A percentile compares a stretch with the other conserved stretches of the same genome.
Evolutionary conservation across 2,329 filamentous ascomycete genomes (phyloP).

Genomic region (Colletotrichum theobromicola): DNA sequence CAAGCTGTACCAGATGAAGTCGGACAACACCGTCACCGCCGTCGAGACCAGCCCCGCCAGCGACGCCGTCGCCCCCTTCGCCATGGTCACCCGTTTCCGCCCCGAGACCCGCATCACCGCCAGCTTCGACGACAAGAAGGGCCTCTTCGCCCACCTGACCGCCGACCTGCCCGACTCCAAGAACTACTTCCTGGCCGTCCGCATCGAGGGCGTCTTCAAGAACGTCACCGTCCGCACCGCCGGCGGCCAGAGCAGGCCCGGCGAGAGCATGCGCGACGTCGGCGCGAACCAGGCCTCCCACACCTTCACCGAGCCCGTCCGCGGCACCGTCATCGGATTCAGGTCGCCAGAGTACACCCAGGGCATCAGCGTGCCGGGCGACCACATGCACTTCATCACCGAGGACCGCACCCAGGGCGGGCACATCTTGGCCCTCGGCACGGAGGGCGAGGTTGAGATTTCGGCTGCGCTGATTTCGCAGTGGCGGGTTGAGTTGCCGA

Average conservation of each 20-base stretch:
- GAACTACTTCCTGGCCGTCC: conserved; percentile 35
- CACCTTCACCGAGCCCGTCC: conserved; percentile 27
- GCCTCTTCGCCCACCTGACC: conserved; percentile 26
- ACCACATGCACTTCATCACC: conserved; percentile 39
- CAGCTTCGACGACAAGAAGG: conserved; percentile 30
- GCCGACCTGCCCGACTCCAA: conserved; percentile 26
- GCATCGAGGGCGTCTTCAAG: conserved; percentile 33
- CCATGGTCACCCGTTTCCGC: conserved; percentile 35
- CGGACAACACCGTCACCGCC: conserved; percentile 32
- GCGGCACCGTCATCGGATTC: conserved; percentile 36
- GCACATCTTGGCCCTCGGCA: conserved; percentile 34
- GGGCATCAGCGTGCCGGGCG: conserved; percentile 37
- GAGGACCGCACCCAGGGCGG: conserved; percentile 34
- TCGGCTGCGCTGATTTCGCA: conserved; percentile 30
- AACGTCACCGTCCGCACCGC: conserved; percentile 35
- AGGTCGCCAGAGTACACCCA: conserved; percentile 34
- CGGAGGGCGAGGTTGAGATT: conserved; percentile 34
- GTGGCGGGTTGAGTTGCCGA: conserved; percentile 36
- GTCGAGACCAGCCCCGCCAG: conserved; percentile 24
- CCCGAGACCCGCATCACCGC: conserved; percentile 24
- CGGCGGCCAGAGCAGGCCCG: conserved; percentile 30
- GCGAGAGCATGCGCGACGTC: conserved; percentile 33
- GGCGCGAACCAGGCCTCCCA: conserved; percentile 31
- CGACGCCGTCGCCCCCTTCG: conserved; percentile 35
- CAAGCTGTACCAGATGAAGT: conserved; percentile 37